Conservation (phyloP, 805 yeast genomes). For the Priceomyces fermenticarens region DNA sequence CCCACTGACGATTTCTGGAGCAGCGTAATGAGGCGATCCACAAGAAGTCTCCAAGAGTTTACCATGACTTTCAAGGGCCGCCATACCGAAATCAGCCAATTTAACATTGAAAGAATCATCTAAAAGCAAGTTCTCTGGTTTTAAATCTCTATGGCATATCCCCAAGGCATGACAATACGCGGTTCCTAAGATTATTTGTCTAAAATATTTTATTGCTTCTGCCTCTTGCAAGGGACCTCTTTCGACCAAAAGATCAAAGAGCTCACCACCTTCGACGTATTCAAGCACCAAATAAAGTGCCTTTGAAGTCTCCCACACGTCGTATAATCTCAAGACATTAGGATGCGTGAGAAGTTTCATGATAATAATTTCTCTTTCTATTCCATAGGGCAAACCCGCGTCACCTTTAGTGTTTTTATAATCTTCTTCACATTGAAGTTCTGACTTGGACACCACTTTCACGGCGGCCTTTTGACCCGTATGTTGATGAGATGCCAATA, state of each 20-base stretch:
- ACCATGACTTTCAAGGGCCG: conserved; percentile 84
- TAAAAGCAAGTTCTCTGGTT: conserved; percentile 74
- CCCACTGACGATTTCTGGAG: conserved; percentile 97
- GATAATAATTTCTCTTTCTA: conserved; percentile 94
- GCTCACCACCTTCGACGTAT: conserved; percentile 96
- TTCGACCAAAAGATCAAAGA: conserved; percentile 87
- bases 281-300: conserved; percentile 85
- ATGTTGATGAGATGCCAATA: conserved; percentile 64
- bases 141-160: conserved; percentile 84
- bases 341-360: conserved; percentile 95
- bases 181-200: conserved; percentile 80
- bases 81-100: conserved; percentile 99
- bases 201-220: conserved; percentile 87
- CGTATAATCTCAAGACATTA: conserved; percentile 87
- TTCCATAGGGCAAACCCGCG: conserved; percentile 87
- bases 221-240: conserved; percentile 83
- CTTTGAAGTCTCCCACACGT: conserved; percentile 84
- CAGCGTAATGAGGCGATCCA: conserved; percentile 98
- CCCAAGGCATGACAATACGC: conserved; percentile 82
- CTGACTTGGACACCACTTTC: conserved; percentile 72
- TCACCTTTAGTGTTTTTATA: conserved; percentile 14
- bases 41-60: conserved; percentile 89
- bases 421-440: conserved; percentile 34
- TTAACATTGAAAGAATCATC: conserved; percentile 87
- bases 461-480: conserved; percentile 81